Base-by-base conservation (phyloP, 1,284 basidiomycete species). In the Boletus mariae region DNA sequence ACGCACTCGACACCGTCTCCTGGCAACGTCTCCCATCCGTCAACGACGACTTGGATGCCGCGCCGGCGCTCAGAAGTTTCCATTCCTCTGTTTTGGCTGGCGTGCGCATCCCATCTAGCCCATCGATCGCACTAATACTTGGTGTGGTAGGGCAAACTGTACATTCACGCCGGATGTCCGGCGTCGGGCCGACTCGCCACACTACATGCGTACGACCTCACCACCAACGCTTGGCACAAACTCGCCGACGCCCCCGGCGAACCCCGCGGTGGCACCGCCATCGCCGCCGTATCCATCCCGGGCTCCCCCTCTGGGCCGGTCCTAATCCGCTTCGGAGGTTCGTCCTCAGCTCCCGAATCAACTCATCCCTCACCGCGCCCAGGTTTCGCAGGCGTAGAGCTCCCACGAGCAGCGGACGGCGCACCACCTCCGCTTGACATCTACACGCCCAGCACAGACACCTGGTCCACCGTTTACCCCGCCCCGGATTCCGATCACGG, bases 251-350 rank as follows among this genome's bases (percentile, higher is more conserved):
- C 71, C 0, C 76, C 76, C 1, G 71, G 62, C 1, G 71, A 71
- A 4, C 64, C 63, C 1, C 67, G 74, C 4, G 74, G 75, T 9
- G 75, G 75, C 0, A 83, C 84, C 1, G 76, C 84, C 2, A 74
- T 87, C 59, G 90, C 92, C 65, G 78, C 87, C 34, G 85, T 91
- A 29, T 29, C 28, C 5, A 80, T 80, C 5, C n/a, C 15, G 10
- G 25, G 41, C 77, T 90, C 2, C n/a, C 15, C 13, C 73, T 34
- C 34, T 3, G 66, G 58, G 25, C 49, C 41, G 25, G 55, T 65
- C 6, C 54, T 67, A 32, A 25, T 65, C 23, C 60, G 64, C 8
- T 68, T 65, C 26, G 63, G 60, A 40, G 63, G 66, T 65, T 31
- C 0, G 52, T 54, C 6, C 40, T 5, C 10, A 11, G 15, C 35